phyloP scores from a whole-genome alignment of 1,284 basidiomycete genomes.

The Austroboletus novae-zelandiae region DNA sequence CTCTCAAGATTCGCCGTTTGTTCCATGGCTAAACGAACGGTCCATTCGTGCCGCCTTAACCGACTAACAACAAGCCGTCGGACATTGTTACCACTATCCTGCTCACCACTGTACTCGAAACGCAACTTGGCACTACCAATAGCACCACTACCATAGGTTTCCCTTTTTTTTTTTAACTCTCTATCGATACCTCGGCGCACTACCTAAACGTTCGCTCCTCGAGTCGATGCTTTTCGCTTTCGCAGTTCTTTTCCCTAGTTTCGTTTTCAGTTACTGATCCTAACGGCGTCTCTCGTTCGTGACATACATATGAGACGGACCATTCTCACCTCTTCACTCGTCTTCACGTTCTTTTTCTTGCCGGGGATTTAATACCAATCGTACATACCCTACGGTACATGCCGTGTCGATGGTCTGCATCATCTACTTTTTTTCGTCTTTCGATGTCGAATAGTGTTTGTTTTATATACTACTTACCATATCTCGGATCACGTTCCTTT shows the following conservation, averaged over 20 bases:
- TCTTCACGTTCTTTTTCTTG: neutral
- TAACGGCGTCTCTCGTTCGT: neutral
- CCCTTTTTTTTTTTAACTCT: neutral
- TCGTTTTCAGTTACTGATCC: neutral
- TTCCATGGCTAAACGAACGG: neutral
- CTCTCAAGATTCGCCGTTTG: neutral
- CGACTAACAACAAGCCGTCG: neutral
- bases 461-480: too few relatives aligned
- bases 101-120: conserved; percentile 16
- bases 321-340: neutral
- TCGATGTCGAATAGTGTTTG: too few relatives aligned
- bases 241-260: neutral
- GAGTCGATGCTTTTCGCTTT: conserved; percentile 8
- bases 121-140: conserved; percentile 8
- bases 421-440: neutral
- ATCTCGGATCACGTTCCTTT: too few relatives aligned
- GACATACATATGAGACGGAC: too few relatives aligned
- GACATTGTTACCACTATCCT: neutral
- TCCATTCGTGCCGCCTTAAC: neutral
- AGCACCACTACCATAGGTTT: neutral
- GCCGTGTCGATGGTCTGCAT: neutral
- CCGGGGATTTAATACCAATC: neutral
- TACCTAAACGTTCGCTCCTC: conserved; percentile 6
- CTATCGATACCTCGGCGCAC: conserved; percentile 15
- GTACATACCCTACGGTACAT: neutral